Evolutionary conservation across 2,329 filamentous ascomycete species (phyloP).

Genomic region (Neofusicoccum ribis): DNA sequence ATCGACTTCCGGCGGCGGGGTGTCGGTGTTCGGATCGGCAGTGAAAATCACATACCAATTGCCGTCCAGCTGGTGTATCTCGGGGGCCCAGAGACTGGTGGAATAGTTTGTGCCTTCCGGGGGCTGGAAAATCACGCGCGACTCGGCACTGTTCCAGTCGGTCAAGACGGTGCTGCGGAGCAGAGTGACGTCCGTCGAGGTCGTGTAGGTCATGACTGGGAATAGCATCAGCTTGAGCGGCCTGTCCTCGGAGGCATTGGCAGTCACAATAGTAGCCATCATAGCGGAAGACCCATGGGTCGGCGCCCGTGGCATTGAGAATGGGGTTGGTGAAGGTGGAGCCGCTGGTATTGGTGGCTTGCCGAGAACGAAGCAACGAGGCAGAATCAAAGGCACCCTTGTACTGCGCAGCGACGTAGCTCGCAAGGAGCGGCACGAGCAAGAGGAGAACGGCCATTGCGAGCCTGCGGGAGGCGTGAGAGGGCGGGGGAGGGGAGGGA

Average conservation of each 20-base stretch:
- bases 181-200: constrained; percentile 45
- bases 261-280: neutral
- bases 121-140: constrained; percentile 45
- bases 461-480: neutral
- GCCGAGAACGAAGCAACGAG: neutral
- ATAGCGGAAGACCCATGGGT: constrained; percentile 37
- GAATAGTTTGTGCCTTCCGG: constrained; percentile 45
- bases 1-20: constrained; percentile 48
- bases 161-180: constrained; percentile 44
- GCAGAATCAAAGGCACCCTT: constrained; percentile 6
- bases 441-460: constrained; percentile 9
- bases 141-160: constrained; percentile 47
- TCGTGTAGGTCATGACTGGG: constrained; percentile 51
- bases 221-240: constrained; percentile 28
- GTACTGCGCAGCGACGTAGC: constrained; percentile 17
- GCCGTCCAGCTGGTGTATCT: constrained; percentile 49
- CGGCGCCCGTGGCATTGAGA: constrained; percentile 42
- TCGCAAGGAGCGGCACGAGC: constrained; percentile 14
- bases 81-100: constrained; percentile 53
- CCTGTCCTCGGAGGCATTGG: too few species aligned
- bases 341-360: constrained; percentile 18
- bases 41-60: constrained; percentile 57
- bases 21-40: constrained; percentile 49
- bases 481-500: neutral
- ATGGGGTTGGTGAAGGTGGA: constrained; percentile 50